Percentiles rank a stretch among this genome's conserved stretches.
Evolutionary conservation across 306 rosid genomes (phyloP).

Genomic region (Spatholobus suberectus): DNA sequence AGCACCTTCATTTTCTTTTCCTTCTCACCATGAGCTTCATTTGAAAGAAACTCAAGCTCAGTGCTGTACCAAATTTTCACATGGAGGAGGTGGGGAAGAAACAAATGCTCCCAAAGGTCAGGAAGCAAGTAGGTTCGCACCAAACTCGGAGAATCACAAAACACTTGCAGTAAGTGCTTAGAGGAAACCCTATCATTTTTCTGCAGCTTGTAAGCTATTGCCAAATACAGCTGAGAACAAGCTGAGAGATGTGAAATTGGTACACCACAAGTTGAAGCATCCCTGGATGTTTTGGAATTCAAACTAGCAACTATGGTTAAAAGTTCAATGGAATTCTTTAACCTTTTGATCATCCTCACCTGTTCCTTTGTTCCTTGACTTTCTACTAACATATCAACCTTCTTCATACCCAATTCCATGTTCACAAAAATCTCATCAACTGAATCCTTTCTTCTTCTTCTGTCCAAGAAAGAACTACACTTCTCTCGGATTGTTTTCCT

Average conservation of each 20-base stretch:
- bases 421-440: constrained; percentile 49
- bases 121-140: constrained; percentile 71
- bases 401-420: constrained; percentile 61
- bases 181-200: constrained; percentile 66
- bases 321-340: constrained; percentile 56
- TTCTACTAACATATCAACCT: constrained; percentile 59
- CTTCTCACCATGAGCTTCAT: constrained; percentile 42
- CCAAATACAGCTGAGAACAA: constrained; percentile 76
- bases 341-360: constrained; percentile 44
- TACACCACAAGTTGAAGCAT: constrained; percentile 45
- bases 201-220: constrained; percentile 69
- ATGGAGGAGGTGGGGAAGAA: constrained; percentile 92
- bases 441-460: constrained; percentile 42
- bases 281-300: constrained; percentile 48
- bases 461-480: constrained; percentile 58
- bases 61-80: constrained; percentile 72
- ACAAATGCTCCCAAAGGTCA: constrained; percentile 93
- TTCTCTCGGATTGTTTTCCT: constrained; percentile 55
- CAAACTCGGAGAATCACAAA: constrained; percentile 68
- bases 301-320: constrained; percentile 54
- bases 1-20: constrained; percentile 61
- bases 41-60: constrained; percentile 64
- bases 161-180: constrained; percentile 72
- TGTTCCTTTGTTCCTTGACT: constrained; percentile 48
- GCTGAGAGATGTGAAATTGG: constrained; percentile 64